These are phyloP conservation scores for Parathielavia appendiculata DNA, from an alignment of 495 filamentous ascomycete genomes.

Conservation along the genomic window DNA sequence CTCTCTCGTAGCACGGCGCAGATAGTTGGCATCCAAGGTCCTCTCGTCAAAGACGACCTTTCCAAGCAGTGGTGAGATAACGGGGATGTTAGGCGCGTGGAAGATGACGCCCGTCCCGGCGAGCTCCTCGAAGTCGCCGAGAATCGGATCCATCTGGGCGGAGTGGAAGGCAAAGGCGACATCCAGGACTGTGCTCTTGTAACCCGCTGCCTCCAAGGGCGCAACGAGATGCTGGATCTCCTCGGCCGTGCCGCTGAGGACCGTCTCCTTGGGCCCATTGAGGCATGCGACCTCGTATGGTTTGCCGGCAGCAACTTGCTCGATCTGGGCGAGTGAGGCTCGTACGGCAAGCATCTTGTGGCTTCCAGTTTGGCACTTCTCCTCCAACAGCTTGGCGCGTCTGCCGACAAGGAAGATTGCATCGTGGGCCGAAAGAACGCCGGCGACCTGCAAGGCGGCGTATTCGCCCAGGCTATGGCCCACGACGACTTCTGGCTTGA, in stretches of 20 bases:
- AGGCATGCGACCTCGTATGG: constrained; percentile 52
- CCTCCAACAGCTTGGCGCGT: constrained; percentile 66
- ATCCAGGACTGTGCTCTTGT: constrained; percentile 63
- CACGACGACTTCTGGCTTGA: constrained; percentile 71
- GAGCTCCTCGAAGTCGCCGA: constrained; percentile 58
- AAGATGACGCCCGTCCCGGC: constrained; percentile 55
- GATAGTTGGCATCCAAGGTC: constrained; percentile 55
- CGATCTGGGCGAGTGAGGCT: constrained; percentile 38
- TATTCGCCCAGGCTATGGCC: constrained; percentile 91
- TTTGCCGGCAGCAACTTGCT: constrained; percentile 23
- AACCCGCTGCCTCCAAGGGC: constrained; percentile 51
- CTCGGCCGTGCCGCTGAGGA: constrained; percentile 49
- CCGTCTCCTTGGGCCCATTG: constrained; percentile 58
- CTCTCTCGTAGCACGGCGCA: constrained; percentile 62
- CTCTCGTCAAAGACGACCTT: constrained; percentile 52
- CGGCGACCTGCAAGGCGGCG: constrained; percentile 74
- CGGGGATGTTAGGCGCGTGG: constrained; percentile 54
- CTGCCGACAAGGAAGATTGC: constrained; percentile 75
- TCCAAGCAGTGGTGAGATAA: constrained; percentile 70
- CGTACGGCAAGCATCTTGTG: constrained; percentile 64
- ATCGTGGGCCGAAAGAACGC: constrained; percentile 71
- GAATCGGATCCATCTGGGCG: constrained; percentile 67
- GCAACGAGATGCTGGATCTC: constrained; percentile 58
- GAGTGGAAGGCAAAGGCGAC: constrained; percentile 82
- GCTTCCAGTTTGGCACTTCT: constrained; percentile 63